Base-by-base conservation (phyloP, 805 yeast species). In the Saccharomycopsis oosterbeekiorum region DNA sequence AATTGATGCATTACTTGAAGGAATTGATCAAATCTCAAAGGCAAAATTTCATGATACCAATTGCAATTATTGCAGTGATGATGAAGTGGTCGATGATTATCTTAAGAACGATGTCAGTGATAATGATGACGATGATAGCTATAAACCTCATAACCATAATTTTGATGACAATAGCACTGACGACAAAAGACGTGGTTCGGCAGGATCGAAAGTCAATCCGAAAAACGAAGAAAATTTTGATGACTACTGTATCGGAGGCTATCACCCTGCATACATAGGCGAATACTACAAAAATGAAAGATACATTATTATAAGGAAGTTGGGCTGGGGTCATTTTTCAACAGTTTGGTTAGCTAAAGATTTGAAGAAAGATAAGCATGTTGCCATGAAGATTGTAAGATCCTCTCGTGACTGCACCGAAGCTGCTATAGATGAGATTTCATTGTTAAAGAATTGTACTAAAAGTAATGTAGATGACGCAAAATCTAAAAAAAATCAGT, bases 321-420 rank as follows among this genome's bases (percentile, higher is more conserved):
- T 84, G 9, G 89, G 89, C 2, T 83, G 87, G 87, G 89, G 89
- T 41, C 87, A 84, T 67, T 84, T 84, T 66, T 81, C 86, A 47
- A 84, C 88, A 1, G 89, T 84, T n/a, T 84, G 88, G 88, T 70
- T 84, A 36, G 86, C 86, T 0, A 71, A 69, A 58, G 80, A 79
- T 59, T 64, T 70, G 1, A 60, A 65, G 2, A 53, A 67, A 15
- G 73, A 74, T 17, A 68, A 74, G 36, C 85, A 82, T 66, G 86
- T 82, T 61, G 88, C 88, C 24, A 75, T 84, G 66, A 84, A 84
- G 67, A 80, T 84, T 64, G 86, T 84, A 19, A 76, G 84, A 64
- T 78, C 85, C 1, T 76, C 80, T 34, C 70, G 74, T 41, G 78
- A 76, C 68, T 84, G 82, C 70, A 73, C 78, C 19, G 85, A 83